Conservation (phyloP, 2,329 filamentous ascomycete species). For the Cladophialophora carrionii region DNA sequence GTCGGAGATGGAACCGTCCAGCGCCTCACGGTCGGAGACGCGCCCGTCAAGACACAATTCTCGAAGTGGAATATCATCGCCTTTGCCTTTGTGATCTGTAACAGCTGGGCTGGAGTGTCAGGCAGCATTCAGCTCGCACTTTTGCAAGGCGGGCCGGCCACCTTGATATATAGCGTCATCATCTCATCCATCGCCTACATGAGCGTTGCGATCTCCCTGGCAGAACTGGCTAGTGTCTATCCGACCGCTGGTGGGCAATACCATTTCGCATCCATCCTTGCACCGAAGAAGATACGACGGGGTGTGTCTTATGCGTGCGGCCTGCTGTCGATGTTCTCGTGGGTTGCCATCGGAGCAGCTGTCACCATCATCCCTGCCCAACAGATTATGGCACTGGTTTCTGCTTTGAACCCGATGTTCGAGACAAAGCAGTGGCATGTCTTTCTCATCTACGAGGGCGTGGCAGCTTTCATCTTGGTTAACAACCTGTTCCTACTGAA, state of each 20-base stretch:
- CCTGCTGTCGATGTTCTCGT: conserved; percentile 37
- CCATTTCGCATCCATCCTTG: conserved; percentile 41
- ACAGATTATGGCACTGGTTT: conserved; percentile 35
- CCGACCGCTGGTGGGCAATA: conserved; percentile 43
- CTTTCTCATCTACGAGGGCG: conserved; percentile 36
- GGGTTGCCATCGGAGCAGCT: conserved; percentile 38
- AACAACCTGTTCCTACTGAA: conserved; percentile 37
- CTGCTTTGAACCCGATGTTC: conserved; percentile 32
- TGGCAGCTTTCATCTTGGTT: conserved; percentile 31
- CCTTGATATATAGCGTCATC: conserved; percentile 22
- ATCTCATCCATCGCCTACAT: conserved; percentile 22
- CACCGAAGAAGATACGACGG: conserved; percentile 30
- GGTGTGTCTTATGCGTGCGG: conserved; percentile 37
- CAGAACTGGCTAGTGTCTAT: conserved; percentile 41
- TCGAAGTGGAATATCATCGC: conserved; percentile 15
- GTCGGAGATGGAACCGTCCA: conserved; percentile 14
- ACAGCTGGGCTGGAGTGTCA: conserved; percentile 39
- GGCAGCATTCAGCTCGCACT: conserved; percentile 35
- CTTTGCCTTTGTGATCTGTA: conserved; percentile 36
- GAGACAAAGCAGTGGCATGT: conserved; percentile 35
- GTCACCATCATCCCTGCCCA: conserved; percentile 39
- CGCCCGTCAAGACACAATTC: conserved; percentile 13
- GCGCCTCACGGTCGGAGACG: neutral
- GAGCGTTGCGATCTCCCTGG: conserved; percentile 33
- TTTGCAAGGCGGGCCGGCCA: conserved; percentile 26